Base-by-base conservation (phyloP, 140 eudicot species). In the Senecio squalidus region DNA sequence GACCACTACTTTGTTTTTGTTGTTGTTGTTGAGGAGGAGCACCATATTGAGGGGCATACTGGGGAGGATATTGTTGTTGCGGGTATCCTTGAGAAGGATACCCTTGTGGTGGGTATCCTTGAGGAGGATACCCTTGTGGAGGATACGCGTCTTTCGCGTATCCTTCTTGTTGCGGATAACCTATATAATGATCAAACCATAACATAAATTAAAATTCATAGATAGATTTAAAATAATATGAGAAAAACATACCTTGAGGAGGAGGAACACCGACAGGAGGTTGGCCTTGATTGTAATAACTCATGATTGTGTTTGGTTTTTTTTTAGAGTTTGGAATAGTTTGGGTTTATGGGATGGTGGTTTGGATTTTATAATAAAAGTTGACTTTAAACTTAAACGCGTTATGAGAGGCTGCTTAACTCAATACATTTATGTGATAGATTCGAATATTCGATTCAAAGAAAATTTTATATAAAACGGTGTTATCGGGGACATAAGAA, bases 251-350 rank as follows among this genome's bases (percentile, higher is more conserved):
- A 69, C 95, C 95, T 82, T 82, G 95, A 20, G 95, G 84, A 7
- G 95, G 95, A 18, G 95, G 95, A 28, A 73, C 95, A 29, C 95
- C 95, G 48, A 86, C 95, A 5, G 95, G 95, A 26, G 95, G 91
- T 24, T 78, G 86, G 10, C 71, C 69, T 75, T 86, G 95, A 54
- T 83, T 83, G 88, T 86, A 83, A 51, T 83, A 83, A 75, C 93
- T 83, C 95, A 86, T 86, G 68, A 33, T 68, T 4, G 13, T 6
- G 14, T 18, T 58, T 4, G 18, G 3, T n/a, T 31, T 2, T 22
- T 39, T 44, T 16, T 17, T 3, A 8, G 4, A 29, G 5, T 4
- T 5, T 0, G 23, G 5, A 28, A 58, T 24, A 51, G 1, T 4
- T 26, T 20, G 57, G 38, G 45, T 46, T 23, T 15, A 7, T 6